phyloP scores from a whole-genome alignment of 1,139 yeast genomes.

The Hemisphaericaspora lyxosophila region DNA sequence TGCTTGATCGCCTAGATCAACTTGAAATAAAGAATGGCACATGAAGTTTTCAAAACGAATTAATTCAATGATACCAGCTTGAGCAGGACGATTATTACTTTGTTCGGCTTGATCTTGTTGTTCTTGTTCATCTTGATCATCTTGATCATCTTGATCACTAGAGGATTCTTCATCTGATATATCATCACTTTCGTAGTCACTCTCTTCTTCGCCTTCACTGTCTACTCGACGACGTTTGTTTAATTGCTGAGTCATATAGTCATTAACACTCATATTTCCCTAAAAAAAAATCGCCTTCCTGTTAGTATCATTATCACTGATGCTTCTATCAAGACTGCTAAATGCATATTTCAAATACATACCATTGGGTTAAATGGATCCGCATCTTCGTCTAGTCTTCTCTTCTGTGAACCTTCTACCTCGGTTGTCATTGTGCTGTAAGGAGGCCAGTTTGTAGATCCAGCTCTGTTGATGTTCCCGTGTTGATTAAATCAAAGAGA shows the following conservation, averaged over 20 bases:
- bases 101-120: background rate
- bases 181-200: slow-evolving; percentile 3
- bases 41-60: slow-evolving; percentile 67
- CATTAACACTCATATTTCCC: slow-evolving; percentile 3
- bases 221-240: slow-evolving; percentile 2
- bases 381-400: background rate
- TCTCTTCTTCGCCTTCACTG: slow-evolving; percentile 4
- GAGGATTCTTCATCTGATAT: slow-evolving; percentile 6
- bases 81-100: slow-evolving; percentile 27
- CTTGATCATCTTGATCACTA: background rate
- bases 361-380: background rate
- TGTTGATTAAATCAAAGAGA: no score
- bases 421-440: background rate
- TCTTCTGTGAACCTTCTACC: background rate
- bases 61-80: slow-evolving; percentile 57
- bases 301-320: background rate
- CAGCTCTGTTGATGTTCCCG: no score
- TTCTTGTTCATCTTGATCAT: slow-evolving; percentile 5
- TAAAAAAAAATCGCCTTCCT: background rate
- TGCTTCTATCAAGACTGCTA: background rate
- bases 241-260: slow-evolving; percentile 3
- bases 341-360: background rate
- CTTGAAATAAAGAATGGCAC: slow-evolving; percentile 79
- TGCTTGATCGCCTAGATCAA: slow-evolving; percentile 77
- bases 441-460: no score